Evolutionary conservation across 225 moss, liverwort and hornwort genomes (phyloP).

Genomic region (Physcomitrellopsis africana): DNA sequence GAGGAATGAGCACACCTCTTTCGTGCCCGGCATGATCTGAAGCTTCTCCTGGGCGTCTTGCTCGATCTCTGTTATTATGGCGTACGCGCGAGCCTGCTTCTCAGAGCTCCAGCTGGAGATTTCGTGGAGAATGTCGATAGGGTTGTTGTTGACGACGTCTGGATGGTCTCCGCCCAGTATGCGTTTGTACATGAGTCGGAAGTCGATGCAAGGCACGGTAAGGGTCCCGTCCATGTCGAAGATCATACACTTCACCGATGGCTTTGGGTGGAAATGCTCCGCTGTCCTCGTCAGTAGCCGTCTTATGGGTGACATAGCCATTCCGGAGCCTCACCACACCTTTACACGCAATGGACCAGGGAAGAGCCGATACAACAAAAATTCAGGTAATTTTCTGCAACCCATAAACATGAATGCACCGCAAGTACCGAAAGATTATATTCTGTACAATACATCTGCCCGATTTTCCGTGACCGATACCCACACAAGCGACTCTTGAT

Average conservation of each 20-base stretch:
- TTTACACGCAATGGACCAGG: conserved; percentile 1
- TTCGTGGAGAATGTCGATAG: conserved; percentile 63
- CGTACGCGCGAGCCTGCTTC: conserved; percentile 45
- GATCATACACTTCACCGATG: conserved; percentile 42
- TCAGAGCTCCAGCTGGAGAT: conserved; percentile 51
- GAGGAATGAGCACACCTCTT: conserved; percentile 42
- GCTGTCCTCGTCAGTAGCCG: conserved; percentile 28
- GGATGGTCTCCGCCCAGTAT: conserved; percentile 57
- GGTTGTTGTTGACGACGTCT: conserved; percentile 38
- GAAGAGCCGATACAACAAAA: neutral
- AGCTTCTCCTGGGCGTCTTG: conserved; percentile 50
- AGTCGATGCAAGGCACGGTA: conserved; percentile 62
- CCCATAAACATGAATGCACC: neutral
- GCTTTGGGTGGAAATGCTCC: conserved; percentile 19
- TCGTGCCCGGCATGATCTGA: conserved; percentile 59
- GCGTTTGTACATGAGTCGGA: conserved; percentile 53
- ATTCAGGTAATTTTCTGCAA: neutral
- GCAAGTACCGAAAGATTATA: neutral
- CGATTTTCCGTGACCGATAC: too few species aligned
- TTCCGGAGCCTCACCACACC: conserved; percentile 34
- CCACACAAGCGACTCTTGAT: too few species aligned
- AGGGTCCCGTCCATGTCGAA: conserved; percentile 74
- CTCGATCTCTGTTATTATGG: conserved; percentile 57
- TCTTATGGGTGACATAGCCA: conserved; percentile 10
- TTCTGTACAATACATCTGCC: too few species aligned